Base-by-base conservation (phyloP, 1,284 basidiomycete species). In the Apiotrichum sp. region DNA sequence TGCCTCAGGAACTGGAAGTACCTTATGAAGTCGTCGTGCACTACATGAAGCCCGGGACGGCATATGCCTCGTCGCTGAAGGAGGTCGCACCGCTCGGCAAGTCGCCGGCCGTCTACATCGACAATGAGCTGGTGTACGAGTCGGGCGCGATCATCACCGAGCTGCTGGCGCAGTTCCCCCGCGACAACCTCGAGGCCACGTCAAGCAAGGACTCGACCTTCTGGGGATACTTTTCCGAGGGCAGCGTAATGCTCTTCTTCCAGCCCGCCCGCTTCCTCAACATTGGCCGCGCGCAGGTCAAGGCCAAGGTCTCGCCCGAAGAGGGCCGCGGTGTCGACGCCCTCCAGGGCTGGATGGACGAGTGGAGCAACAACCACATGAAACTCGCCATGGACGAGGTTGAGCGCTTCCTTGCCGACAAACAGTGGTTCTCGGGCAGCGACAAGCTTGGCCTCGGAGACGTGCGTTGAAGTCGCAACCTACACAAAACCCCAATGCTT, bases 131-230 rank as follows among this genome's bases (percentile, higher is more conserved):
- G 3, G 9, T 47, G 29, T 40, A 39, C 44, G 52, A 53, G 45
- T 53, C 52, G 3, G 52, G 38, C 14, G 45, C 52, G 10, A 53
- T 53, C 45, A 53, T 53, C 52, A 53, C 52, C 35, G 33, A 42
- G n/a, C 47, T 54, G 14, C 52, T 54, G n/a, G 31, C 45, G 9
- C 29, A 29, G 22, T 43, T 35, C 47, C 47, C 52, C 4, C 39
- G 36, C 38, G 33, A 68, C 9, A 55, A 59, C 35, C 47, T 71
- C 14, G 65, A 73, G 56, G 62, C 60, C 6, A 46, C 61, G 33
- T 46, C 50, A 2, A 29, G 14, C 14, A 3, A 22, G 14, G 4
- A 48, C 22, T 47, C 45, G 34, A 45, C 40, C 29, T 56, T 56
- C 46, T 56, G 55, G 55, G 32, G 44, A 39, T 39, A 47, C 34